These are phyloP conservation scores for Sporothrix inflata DNA, from an alignment of 2,329 filamentous ascomycete genomes.

Conservation along the genomic window DNA sequence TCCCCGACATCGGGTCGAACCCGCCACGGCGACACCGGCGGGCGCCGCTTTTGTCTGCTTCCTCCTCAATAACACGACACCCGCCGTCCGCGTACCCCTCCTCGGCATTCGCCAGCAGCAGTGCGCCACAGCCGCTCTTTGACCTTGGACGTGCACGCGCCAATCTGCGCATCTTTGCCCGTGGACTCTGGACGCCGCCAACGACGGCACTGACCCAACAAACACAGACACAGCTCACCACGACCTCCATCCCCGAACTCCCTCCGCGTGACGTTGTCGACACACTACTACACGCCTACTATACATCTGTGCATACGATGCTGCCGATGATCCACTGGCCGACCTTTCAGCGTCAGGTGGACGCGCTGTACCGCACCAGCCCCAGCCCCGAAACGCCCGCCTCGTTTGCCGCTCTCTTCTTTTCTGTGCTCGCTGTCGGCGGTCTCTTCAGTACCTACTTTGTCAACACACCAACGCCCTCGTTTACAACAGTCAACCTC, in stretches of 20 bases:
- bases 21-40: constrained; percentile 63
- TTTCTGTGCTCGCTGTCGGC: constrained; percentile 80
- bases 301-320: constrained; percentile 74
- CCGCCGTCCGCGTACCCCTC: background rate
- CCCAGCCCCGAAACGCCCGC: constrained; percentile 36
- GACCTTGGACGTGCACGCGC: constrained; percentile 72
- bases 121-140: constrained; percentile 54
- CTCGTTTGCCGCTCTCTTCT: constrained; percentile 79
- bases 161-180: constrained; percentile 73
- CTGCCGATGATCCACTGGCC: constrained; percentile 90
- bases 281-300: constrained; percentile 74
- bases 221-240: constrained; percentile 31
- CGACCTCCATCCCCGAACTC: constrained; percentile 59
- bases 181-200: constrained; percentile 79
- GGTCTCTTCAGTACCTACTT: constrained; percentile 75
- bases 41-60: background rate
- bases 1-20: constrained; percentile 68
- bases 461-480: constrained; percentile 50
- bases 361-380: constrained; percentile 67
- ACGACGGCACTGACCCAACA: background rate
- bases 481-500: constrained; percentile 63
- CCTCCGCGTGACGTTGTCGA: constrained; percentile 73
- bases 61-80: background rate
- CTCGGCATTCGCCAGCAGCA: background rate
- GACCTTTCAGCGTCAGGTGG: constrained; percentile 74